Base-by-base conservation (phyloP, 2,329 filamentous ascomycete species). In the Fusarium coicis region DNA sequence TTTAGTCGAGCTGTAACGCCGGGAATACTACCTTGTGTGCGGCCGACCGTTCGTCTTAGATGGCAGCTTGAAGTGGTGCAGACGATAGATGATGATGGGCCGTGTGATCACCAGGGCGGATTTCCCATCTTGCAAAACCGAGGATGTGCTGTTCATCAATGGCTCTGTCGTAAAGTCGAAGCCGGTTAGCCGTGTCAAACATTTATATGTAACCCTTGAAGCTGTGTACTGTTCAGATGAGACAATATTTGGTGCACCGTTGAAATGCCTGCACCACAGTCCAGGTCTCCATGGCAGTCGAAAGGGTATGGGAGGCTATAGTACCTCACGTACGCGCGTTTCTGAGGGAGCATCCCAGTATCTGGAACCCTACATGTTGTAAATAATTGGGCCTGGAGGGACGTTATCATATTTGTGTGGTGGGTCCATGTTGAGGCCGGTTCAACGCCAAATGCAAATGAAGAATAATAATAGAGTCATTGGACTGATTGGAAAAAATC, bases 371-470 rank as follows among this genome's bases (percentile, higher is more conserved):
- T 60, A 42, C 40, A 34, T 70, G 58, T 63, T 59, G 70, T 62
- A 60, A 70, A 73, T 68, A 74, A 73, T 66, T 73, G 70, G 70
- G 66, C 39, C 57, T 63, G 56, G 49, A 39, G 66, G 50, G 30
- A 63, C 32, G 7, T 37, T 53, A 34, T 52, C 58, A 46, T 52
- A 43, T 42, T 23, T 46, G 40, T 58, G 46, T 21, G 49, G 66
- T 69, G 66, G 66, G 66, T 69, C 50, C 28, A 49, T 30, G 28
- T 42, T 44, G 21, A 40, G 53, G 47, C 39, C 42, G 43, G 43
- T 50, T 43, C 30, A 36, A 50, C 46, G 44, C 67, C 62, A 63
- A 43, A 56, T n/a, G 58, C 40, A 32, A 32, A 58, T 57, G 28
- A 39, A 46, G 23, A 40, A 30, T n/a, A 30, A 40, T 5, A 46